Evolutionary conservation across 2,329 filamentous ascomycete genomes (phyloP), one percentile per base, ranked within the genome.

Genomic region (Aspergillus quadrilineatus): DNA sequence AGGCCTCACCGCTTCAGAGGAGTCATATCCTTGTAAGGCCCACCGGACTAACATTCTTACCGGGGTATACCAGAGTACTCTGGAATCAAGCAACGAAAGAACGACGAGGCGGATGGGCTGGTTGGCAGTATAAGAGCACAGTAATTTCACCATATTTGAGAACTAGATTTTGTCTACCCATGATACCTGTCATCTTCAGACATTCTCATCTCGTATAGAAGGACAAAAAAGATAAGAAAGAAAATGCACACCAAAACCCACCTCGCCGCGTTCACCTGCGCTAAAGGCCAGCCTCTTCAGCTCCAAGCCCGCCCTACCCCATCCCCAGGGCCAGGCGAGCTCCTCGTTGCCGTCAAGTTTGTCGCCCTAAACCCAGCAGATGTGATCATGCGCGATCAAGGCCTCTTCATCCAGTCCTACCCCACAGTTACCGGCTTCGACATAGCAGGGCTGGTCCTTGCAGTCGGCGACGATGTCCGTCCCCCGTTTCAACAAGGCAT

Each of bases 341-440:
- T 82, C 50, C 78, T 82, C 26, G 67, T 82, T 53, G 73, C 66
- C 1, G 75, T 81, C 61, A 77, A 78, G 50, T 77, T 79, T 3
- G 65, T 81, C 4, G 79, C 79, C 12, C 65, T 82, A 37, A 82
- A 82, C 58, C 79, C 79, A 2, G 71, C 78, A 50, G 80, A 82
- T 56, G 55, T 17, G 50, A 45, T 68, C 45, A 75, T 78, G 68
- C 78, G 77, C n/a, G 68, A 73, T 26, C 59, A 66, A 5, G 80
- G 78, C 14, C 69, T 80, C 54, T 71, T 75, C 47, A 72, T 79
- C 39, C 43, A 69, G 1, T 48, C 44, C 0, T 79, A 77, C 58
- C 79, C 80, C 4, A 73, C 77, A 0, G 71, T 71, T 49, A 57
- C 63, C 8, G 69, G 69, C 34, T 70, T 70, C 47, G 79, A 82